Conservation (phyloP, 129 eudicot genomes). For the Silybum marianum region DNA sequence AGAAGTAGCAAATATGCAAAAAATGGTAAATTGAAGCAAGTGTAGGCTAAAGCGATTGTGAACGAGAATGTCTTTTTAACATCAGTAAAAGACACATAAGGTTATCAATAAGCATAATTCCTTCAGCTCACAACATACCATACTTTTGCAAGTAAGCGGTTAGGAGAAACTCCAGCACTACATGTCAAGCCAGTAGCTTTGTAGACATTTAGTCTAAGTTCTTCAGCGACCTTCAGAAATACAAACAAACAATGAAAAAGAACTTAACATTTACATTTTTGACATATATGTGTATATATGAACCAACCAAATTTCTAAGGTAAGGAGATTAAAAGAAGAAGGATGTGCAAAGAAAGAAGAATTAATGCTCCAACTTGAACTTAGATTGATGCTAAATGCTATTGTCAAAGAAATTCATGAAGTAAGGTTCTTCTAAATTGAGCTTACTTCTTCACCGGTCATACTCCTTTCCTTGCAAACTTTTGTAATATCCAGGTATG, state of each 20-base stretch:
- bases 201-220: conserved; percentile 65
- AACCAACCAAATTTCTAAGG: neutral
- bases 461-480: conserved; percentile 71
- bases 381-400: neutral
- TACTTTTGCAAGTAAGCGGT: conserved; percentile 97
- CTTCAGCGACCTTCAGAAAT: conserved; percentile 74
- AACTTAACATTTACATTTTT: conserved; percentile 13
- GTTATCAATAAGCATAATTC: conserved; percentile 4
- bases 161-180: conserved; percentile 97
- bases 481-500: conserved; percentile 89
- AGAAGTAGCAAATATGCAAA: neutral
- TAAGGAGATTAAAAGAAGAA: neutral
- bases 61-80: neutral
- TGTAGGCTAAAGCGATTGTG: neutral
- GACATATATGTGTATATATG: neutral
- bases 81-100: neutral
- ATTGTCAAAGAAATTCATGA: conserved; percentile 7
- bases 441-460: conserved; percentile 75
- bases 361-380: neutral
- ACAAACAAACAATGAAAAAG: neutral
- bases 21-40: neutral
- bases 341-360: neutral
- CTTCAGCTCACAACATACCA: conserved; percentile 23
- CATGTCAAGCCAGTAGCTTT: conserved; percentile 94
- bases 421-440: neutral